A percentile compares a stretch with the other conserved stretches of the same genome.
Evolutionary conservation across 139 green algal species (phyloP).

Genomic region (Choricystis sp.): DNA sequence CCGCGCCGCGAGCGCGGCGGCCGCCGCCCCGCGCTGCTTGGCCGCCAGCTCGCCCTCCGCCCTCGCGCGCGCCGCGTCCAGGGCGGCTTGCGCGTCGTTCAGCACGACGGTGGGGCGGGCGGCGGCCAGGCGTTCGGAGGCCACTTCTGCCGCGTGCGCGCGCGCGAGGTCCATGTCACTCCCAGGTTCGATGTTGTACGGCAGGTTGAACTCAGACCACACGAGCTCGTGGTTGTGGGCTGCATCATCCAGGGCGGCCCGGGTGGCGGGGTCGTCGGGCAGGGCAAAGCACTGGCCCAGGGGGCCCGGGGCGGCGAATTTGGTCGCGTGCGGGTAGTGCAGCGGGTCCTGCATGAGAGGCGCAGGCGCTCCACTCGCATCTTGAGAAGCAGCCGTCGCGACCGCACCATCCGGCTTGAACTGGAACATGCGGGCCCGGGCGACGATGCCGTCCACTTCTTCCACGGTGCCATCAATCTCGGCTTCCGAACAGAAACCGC

Average conservation of each 20-base stretch:
- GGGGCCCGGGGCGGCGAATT: constrained; percentile 40
- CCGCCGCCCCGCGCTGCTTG: neutral
- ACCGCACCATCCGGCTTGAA: neutral
- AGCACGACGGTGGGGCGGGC: neutral
- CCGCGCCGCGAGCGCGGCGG: too few relatives aligned
- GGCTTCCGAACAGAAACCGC: neutral
- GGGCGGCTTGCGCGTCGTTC: too few relatives aligned
- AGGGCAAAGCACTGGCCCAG: constrained; percentile 41
- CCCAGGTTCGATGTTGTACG: neutral
- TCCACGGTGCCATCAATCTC: neutral
- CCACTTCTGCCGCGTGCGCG: too few relatives aligned
- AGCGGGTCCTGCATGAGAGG: constrained; percentile 42
- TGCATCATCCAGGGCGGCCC: neutral
- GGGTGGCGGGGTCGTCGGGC: constrained; percentile 23
- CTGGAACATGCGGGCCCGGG: neutral
- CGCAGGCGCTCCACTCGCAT: neutral
- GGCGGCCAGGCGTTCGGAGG: neutral
- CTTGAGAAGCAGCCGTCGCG: neutral
- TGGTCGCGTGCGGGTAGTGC: constrained; percentile 55
- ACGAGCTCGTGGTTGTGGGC: neutral
- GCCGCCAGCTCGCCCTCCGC: neutral
- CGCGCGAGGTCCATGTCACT: neutral
- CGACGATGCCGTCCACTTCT: neutral
- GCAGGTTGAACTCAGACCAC: neutral
- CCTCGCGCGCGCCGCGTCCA: neutral